Conservation (phyloP, 768 basidiomycete genomes). For the Lentinula sp. region DNA sequence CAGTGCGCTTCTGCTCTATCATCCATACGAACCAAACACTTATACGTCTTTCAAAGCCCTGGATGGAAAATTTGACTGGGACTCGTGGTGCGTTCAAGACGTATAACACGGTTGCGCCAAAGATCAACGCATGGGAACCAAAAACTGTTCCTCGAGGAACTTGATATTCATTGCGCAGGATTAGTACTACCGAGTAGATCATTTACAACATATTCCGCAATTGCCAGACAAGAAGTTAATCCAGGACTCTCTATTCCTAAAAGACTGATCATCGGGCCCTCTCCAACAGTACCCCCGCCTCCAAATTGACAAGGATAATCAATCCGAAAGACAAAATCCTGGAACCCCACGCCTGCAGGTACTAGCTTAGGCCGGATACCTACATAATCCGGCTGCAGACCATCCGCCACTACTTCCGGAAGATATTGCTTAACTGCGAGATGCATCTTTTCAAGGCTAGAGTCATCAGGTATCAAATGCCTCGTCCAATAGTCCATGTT, state of each 20-base stretch:
- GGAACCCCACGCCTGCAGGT: constrained; percentile 66
- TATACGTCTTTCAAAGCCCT: constrained; percentile 44
- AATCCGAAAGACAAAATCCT: constrained; percentile 73
- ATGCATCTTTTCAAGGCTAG: constrained; percentile 59
- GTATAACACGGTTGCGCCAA: constrained; percentile 83
- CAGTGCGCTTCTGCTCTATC: constrained; percentile 43
- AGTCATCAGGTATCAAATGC: constrained; percentile 59
- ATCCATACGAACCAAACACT: background rate
- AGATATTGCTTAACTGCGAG: constrained; percentile 69
- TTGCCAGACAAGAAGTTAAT: constrained; percentile 79
- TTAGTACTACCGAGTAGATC: constrained; percentile 33
- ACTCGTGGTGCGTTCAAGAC: constrained; percentile 86
- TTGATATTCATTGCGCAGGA: background rate
- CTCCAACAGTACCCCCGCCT: constrained; percentile 16
- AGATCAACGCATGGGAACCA: constrained; percentile 81
- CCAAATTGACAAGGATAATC: constrained; percentile 44
- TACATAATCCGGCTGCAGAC: constrained; percentile 75
- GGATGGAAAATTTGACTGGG: constrained; percentile 86
- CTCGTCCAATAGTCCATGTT: constrained; percentile 73
- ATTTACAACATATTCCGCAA: constrained; percentile 77
- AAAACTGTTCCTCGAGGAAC: constrained; percentile 46
- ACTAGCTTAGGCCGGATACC: constrained; percentile 88
- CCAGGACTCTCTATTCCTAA: constrained; percentile 93
- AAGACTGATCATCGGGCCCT: constrained; percentile 67
- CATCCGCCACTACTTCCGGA: constrained; percentile 51